phyloP scores from a whole-genome alignment of 805 yeast genomes.

The Pichia membranifaciens region DNA sequence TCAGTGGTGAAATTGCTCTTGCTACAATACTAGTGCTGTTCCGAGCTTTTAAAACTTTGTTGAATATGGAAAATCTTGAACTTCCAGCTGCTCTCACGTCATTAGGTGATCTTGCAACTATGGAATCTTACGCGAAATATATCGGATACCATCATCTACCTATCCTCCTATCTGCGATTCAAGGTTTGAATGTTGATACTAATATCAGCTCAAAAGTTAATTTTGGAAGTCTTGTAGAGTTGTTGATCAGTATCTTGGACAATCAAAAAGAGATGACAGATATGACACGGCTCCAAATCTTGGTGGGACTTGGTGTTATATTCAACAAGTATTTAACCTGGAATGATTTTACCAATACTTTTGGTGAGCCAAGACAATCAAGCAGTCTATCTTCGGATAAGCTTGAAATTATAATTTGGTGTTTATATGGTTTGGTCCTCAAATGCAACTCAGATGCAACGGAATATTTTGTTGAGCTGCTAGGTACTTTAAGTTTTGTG shows the following conservation, averaged over 20 bases:
- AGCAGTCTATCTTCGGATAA: too few relatives aligned
- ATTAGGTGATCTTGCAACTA: neutral
- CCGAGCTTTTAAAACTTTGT: neutral
- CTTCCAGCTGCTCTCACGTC: neutral
- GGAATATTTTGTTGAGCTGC: slow-evolving; percentile 4
- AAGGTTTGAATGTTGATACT: slow-evolving; percentile 7
- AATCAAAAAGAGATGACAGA: neutral
- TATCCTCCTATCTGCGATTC: slow-evolving; percentile 5
- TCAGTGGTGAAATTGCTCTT: slow-evolving; percentile 2
- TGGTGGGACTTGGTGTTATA: slow-evolving; percentile 10
- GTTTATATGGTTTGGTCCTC: slow-evolving; percentile 13
- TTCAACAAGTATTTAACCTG: slow-evolving; percentile 13
- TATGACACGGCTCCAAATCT: slow-evolving; percentile 4
- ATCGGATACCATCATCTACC: slow-evolving; percentile 2
- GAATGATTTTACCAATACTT: neutral
- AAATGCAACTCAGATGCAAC: slow-evolving; percentile 12
- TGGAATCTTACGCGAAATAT: neutral
- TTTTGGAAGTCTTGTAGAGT: neutral
- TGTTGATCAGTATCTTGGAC: neutral
- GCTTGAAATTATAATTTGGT: slow-evolving; percentile 12
- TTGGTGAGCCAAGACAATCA: too few relatives aligned
- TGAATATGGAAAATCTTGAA: neutral
- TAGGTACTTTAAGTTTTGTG: slow-evolving; percentile 1
- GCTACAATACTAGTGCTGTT: slow-evolving; percentile 1
- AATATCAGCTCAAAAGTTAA: neutral